Evolutionary conservation across 768 basidiomycete genomes (phyloP).

Genomic region (Podaxis sp.): DNA sequence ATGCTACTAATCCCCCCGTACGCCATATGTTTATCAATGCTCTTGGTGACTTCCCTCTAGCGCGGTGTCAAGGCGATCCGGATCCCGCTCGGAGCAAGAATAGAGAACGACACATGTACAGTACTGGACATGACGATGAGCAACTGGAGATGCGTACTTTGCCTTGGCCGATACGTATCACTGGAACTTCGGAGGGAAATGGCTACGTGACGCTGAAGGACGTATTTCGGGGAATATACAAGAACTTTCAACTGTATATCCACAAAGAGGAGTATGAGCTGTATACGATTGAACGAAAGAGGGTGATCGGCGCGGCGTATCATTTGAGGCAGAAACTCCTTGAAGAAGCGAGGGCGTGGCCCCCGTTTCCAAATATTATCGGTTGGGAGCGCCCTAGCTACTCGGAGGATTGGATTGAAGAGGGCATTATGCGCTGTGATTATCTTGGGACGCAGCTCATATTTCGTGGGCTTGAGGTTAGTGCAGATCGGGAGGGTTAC

Average conservation of each 20-base stretch:
- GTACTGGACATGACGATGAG: not conserved
- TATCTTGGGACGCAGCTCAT: conserved; percentile 11
- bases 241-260: conserved; percentile 9
- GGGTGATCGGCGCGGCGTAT: conserved; percentile 8
- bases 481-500: conserved; percentile 1
- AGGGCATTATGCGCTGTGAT: conserved; percentile 9
- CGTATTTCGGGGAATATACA: conserved; percentile 2
- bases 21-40: conserved; percentile 15
- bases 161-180: conserved; percentile 10
- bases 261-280: not conserved
- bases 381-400: not conserved
- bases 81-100: conserved; percentile 2
- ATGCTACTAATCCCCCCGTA: conserved; percentile 6
- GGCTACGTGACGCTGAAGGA: conserved; percentile 2
- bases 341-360: not conserved
- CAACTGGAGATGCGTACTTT: conserved; percentile 3
- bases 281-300: conserved; percentile 2
- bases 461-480: conserved; percentile 5
- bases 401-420: conserved; percentile 2
- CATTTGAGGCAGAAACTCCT: not conserved
- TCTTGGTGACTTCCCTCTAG: conserved; percentile 10
- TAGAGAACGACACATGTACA: conserved; percentile 4
- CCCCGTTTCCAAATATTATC: not conserved
- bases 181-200: not conserved
- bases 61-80: conserved; percentile 13